These are phyloP conservation scores for Pisolithus tinctorius DNA, from an alignment of 768 basidiomycete genomes.

Conservation along the genomic window DNA sequence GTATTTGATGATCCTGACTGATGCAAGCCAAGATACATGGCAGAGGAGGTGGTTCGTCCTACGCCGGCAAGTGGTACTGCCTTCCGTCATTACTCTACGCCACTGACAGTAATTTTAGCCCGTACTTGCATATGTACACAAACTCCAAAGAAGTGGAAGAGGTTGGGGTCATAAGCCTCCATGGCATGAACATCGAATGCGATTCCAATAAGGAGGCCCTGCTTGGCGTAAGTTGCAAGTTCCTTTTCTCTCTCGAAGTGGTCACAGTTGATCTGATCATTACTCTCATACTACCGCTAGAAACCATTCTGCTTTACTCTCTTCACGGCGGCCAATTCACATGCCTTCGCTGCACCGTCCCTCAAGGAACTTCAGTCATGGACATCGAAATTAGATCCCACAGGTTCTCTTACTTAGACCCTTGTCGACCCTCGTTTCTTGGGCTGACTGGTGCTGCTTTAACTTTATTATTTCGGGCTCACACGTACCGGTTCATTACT, in stretches of 20 bases:
- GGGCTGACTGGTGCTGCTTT: not conserved
- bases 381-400: constrained; percentile 81
- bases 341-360: constrained; percentile 78
- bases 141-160: constrained; percentile 83
- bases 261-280: not conserved
- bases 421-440: not conserved
- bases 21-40: constrained; percentile 81
- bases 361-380: constrained; percentile 80
- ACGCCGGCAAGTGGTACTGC: constrained; percentile 48
- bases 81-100: not conserved
- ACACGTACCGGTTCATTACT: constrained; percentile 15
- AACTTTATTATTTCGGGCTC: constrained; percentile 13
- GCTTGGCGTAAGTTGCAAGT: constrained; percentile 56
- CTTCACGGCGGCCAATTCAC: constrained; percentile 88
- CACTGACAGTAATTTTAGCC: constrained; percentile 40
- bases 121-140: constrained; percentile 85
- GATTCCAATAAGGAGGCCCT: constrained; percentile 85
- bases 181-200: constrained; percentile 77
- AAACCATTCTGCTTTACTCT: constrained; percentile 84
- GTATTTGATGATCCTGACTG: constrained; percentile 67
- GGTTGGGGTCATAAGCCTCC: constrained; percentile 73
- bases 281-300: constrained; percentile 31
- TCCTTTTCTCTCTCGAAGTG: not conserved
- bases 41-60: constrained; percentile 82
- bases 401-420: constrained; percentile 46